These are phyloP conservation scores for Saturnispora gosingensis DNA, from an alignment of 805 yeast genomes.

Conservation along the genomic window DNA sequence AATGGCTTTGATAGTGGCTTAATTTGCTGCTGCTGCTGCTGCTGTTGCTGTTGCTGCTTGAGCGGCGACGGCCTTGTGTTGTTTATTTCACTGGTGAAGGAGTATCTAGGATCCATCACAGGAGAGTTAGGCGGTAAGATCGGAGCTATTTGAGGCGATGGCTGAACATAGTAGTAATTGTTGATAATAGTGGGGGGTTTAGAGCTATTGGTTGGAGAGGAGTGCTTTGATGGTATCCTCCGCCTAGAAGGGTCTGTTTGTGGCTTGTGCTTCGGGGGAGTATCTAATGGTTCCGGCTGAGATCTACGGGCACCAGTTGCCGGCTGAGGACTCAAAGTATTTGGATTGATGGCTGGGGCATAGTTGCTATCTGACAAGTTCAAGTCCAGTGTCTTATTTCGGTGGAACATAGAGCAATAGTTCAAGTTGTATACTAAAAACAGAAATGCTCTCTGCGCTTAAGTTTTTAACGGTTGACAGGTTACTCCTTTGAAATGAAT, in stretches of 20 bases:
- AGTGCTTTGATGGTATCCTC: not conserved
- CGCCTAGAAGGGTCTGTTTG: constrained; percentile 4
- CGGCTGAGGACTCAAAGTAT: constrained; percentile 17
- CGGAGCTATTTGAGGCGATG: constrained; percentile 3
- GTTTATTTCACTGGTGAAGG: not conserved
- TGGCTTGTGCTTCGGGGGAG: not conserved
- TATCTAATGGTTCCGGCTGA: not conserved
- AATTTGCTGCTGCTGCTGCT: constrained; percentile 1
- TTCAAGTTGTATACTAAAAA: not conserved
- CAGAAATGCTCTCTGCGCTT: not conserved
- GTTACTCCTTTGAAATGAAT: not conserved
- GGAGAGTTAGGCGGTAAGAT: not conserved
- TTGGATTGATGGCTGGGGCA: constrained; percentile 16
- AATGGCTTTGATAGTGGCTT: not conserved
- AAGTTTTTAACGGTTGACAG: not conserved
- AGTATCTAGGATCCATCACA: constrained; percentile 1
- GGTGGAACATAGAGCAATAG: constrained; percentile 10
- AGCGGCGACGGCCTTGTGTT: not conserved
- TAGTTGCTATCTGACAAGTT: constrained; percentile 14
- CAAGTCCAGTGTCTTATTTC: constrained; percentile 14
- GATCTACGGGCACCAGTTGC: constrained; percentile 12
- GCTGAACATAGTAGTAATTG: constrained; percentile 17
- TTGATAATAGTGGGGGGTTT: constrained; percentile 16
- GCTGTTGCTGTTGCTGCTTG: not conserved
- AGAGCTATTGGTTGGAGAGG: not conserved